Base-by-base conservation (phyloP, 148 eudicot genomes). In the Rhododendron molle region DNA sequence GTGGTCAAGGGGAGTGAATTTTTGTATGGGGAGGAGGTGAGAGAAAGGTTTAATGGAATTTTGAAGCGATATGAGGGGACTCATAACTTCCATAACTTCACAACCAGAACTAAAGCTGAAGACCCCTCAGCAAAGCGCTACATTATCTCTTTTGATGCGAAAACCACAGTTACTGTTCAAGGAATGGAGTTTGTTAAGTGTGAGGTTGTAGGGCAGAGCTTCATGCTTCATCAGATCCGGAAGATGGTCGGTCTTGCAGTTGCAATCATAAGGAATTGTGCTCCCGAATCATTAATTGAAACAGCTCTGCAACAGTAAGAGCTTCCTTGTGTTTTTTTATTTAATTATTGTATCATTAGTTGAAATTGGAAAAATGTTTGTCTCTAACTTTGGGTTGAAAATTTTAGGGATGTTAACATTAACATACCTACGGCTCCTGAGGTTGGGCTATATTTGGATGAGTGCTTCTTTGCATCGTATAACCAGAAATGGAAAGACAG, bases 371-470 rank as follows among this genome's bases (percentile, higher is more conserved):
- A 77, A 28, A 9, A 52, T 8, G 34, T 0, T 10, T 60, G 34
- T 16, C n/a, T 18, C 85, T 86, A 46, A 83, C 30, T 0, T 12
- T 67, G 26, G 23, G 2, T 83, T 80, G 15, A 69, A 84, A 23
- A 5, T 30, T 50, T 79, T 26, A 96, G 98, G 98, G 90, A 89
- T 81, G 89, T 93, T 12, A 85, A 84, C 40, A 89, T 96, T 30
- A 96, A 89, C 47, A 96, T 96, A 87, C 99, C 99, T 20, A 95
- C 96, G 56, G 99, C 99, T 16, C 99, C 99, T 5, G 99, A 96
- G 89, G 99, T 95, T 10, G 99, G 99, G 11, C 90, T 96, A 78
- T 96, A 94, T 84, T 84, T 96, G 87, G 99, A 96, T 36, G 99
- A 96, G 88, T 96, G 99, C 83, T 87, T 96, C 82, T 96, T 96